Conservation (phyloP, 2,329 filamentous ascomycete genomes). For the Venturiaceae sp. region DNA sequence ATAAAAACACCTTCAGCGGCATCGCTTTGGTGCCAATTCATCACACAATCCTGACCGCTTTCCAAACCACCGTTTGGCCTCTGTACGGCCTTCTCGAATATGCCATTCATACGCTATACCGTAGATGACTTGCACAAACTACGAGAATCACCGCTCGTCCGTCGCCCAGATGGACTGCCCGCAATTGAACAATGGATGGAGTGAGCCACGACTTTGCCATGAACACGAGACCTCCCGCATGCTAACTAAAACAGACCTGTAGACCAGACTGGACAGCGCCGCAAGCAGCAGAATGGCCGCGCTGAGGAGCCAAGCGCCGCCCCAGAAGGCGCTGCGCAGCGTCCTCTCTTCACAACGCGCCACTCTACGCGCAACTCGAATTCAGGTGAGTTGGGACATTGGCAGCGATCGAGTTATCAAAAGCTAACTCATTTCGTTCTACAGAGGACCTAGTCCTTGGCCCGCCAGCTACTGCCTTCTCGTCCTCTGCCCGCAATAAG, state of each 20-base stretch:
- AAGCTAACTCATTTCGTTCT: neutral
- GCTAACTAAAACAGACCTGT: neutral
- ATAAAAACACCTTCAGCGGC: neutral
- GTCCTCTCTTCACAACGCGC: slow-evolving; percentile 3
- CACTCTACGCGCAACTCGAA: slow-evolving; percentile 5
- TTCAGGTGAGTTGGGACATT: neutral
- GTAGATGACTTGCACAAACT: slow-evolving; percentile 67
- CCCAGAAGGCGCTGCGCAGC: slow-evolving; percentile 1
- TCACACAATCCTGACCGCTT: neutral
- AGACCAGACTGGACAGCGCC: slow-evolving; percentile 2
- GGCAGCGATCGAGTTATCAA: neutral
- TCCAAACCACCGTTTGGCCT: neutral
- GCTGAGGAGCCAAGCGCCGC: neutral
- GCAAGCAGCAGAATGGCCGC: slow-evolving; percentile 5
- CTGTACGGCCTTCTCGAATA: neutral
- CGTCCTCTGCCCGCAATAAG: slow-evolving; percentile 58
- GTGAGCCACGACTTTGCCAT: slow-evolving; percentile 40
- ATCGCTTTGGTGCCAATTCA: neutral
- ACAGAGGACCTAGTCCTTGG: slow-evolving; percentile 58
- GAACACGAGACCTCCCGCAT: neutral
- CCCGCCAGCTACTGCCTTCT: slow-evolving; percentile 73
- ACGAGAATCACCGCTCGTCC: slow-evolving; percentile 71
- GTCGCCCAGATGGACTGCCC: slow-evolving; percentile 69
- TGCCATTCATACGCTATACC: slow-evolving; percentile 47
- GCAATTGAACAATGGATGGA: slow-evolving; percentile 95